A percentile compares a stretch with the other conserved stretches of the same genome.
phyloP scores from a whole-genome alignment of 345 rosid species.

The Lepidium aucheri region DNA sequence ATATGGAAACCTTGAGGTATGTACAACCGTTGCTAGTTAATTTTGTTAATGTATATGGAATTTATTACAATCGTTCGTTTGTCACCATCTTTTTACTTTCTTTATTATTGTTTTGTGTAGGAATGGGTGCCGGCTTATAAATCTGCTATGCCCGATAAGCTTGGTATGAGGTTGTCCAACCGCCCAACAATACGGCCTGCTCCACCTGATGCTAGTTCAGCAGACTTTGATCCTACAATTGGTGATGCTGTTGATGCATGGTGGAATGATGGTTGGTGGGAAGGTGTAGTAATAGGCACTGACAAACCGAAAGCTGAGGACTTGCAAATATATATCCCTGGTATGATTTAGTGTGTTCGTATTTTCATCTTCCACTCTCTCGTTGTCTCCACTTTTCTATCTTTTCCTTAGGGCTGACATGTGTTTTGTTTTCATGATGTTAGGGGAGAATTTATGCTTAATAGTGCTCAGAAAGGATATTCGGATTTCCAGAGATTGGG shows the following conservation, averaged over 20 bases:
- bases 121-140: constrained; percentile 83
- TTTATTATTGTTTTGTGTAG: constrained; percentile 31
- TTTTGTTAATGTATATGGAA: neutral
- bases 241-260: constrained; percentile 92
- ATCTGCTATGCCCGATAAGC: constrained; percentile 70
- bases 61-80: neutral
- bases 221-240: constrained; percentile 27
- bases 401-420: constrained; percentile 3
- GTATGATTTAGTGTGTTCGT: constrained; percentile 28
- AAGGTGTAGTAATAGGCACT: constrained; percentile 61
- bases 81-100: neutral
- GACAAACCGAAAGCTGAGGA: constrained; percentile 28
- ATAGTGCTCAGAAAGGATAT: constrained; percentile 46
- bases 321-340: constrained; percentile 66
- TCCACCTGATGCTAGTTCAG: constrained; percentile 33
- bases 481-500: constrained; percentile 80
- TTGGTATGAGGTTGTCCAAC: constrained; percentile 61
- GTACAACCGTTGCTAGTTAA: neutral
- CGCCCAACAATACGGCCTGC: constrained; percentile 71
- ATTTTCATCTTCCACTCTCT: neutral
- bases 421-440: constrained; percentile 20
- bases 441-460: constrained; percentile 66
- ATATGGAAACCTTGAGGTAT: constrained; percentile 83
- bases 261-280: constrained; percentile 99
- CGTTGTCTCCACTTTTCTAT: neutral